Conservation (phyloP, 208 protist genomes). For the Acanthamoeba lenticulata region DNA sequence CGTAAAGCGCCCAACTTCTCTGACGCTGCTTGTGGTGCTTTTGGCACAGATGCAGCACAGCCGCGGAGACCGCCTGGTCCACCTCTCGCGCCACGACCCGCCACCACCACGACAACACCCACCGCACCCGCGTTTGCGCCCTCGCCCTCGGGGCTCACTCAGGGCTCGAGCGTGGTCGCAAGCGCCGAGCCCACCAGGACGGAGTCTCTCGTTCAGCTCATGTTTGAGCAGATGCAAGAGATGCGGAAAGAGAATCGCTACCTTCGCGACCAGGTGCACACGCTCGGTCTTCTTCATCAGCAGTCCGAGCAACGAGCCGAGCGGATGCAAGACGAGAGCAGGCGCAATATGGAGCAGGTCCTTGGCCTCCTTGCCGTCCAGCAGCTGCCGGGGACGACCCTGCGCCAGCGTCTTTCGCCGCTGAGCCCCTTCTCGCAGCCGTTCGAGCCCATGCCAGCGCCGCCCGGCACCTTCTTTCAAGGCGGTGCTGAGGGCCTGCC, state of each 20-base stretch:
- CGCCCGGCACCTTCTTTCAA: not conserved
- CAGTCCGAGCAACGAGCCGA: not conserved
- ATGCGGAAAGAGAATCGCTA: conserved; percentile 12
- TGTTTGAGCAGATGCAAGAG: not conserved
- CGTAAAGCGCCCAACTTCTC: too few relatives aligned
- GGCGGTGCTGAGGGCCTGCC: too few relatives aligned
- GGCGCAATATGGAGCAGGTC: not conserved
- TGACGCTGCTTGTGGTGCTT: too few relatives aligned
- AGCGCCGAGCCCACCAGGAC: too few relatives aligned
- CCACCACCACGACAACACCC: too few relatives aligned
- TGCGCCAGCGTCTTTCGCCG: not conserved
- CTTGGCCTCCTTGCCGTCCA: not conserved
- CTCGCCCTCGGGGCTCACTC: too few relatives aligned
- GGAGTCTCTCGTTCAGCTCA: too few relatives aligned
- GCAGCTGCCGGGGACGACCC: not conserved
- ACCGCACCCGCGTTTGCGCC: too few relatives aligned
- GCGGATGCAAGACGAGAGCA: not conserved
- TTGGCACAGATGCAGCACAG: too few relatives aligned
- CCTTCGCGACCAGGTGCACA: not conserved
- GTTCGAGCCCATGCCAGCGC: not conserved
- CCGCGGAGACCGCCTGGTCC: too few relatives aligned
- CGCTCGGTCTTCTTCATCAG: not conserved
- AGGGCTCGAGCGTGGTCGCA: too few relatives aligned
- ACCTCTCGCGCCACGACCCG: too few relatives aligned
- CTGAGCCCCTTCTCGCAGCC: not conserved